These are phyloP conservation scores for Fusarium veterinarium DNA, from an alignment of 2,329 filamentous ascomycete species.

Conservation along the genomic window DNA sequence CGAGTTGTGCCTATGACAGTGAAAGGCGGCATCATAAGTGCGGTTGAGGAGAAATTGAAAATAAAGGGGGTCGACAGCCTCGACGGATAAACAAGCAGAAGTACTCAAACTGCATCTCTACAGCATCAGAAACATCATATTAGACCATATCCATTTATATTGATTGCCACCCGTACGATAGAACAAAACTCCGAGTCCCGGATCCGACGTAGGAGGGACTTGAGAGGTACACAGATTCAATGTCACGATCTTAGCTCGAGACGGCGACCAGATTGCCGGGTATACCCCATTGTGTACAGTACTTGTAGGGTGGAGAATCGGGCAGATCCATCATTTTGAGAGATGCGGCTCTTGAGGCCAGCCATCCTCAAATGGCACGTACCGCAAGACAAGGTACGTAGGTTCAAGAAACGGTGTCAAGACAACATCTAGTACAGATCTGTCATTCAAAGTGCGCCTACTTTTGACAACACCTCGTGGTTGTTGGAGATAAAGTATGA, in stretches of 20 bases:
- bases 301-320: slow-evolving; percentile 43
- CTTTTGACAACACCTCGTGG: not conserved
- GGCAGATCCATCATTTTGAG: slow-evolving; percentile 42
- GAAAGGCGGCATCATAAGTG: too few relatives aligned
- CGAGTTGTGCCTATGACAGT: too few relatives aligned
- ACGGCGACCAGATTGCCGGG: slow-evolving; percentile 43
- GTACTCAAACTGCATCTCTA: not conserved
- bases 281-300: slow-evolving; percentile 44
- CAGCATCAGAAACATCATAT: not conserved
- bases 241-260: slow-evolving; percentile 47
- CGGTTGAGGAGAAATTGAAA: not conserved
- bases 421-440: slow-evolving; percentile 1
- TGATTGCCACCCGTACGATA: slow-evolving; percentile 16
- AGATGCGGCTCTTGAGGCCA: slow-evolving; percentile 45
- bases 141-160: not conserved
- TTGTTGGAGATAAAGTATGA: slow-evolving; percentile 7
- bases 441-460: slow-evolving; percentile 1
- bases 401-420: slow-evolving; percentile 14
- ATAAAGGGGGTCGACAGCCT: not conserved
- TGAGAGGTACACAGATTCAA: slow-evolving; percentile 43
- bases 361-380: slow-evolving; percentile 30
- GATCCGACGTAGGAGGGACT: slow-evolving; percentile 41
- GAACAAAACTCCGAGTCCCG: slow-evolving; percentile 20
- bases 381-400: slow-evolving; percentile 22
- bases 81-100: not conserved